A percentile compares a stretch with the other conserved stretches of the same genome.
These are phyloP conservation scores for Microcyclospora pomicola DNA, from an alignment of 2,329 filamentous ascomycete species.

Conservation along the genomic window DNA sequence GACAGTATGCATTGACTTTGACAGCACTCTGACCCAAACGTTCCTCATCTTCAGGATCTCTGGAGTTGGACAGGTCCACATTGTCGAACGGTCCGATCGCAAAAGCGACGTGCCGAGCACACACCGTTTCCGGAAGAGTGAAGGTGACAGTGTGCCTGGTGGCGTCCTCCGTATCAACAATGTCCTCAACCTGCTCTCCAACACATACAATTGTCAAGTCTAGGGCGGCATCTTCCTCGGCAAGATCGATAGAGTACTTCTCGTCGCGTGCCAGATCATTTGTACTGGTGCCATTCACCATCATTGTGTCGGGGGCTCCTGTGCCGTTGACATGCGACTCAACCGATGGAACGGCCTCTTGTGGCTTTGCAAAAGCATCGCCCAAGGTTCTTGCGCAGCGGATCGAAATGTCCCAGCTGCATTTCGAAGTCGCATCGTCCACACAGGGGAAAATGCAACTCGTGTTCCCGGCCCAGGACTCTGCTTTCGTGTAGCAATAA, in stretches of 20 bases:
- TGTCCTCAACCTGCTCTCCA: slow-evolving; percentile 72
- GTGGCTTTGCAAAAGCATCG: slow-evolving; percentile 44
- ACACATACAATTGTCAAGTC: slow-evolving; percentile 88
- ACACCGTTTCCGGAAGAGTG: slow-evolving; percentile 57
- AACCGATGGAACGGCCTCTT: slow-evolving; percentile 3
- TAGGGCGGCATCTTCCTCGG: slow-evolving; percentile 69
- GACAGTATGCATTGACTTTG: slow-evolving; percentile 79
- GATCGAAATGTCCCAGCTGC: slow-evolving; percentile 78
- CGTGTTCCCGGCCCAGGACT: slow-evolving; percentile 60
- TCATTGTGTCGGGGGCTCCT: slow-evolving; percentile 20
- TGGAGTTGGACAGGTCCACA: slow-evolving; percentile 68
- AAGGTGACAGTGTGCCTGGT: slow-evolving; percentile 83
- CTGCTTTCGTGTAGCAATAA: slow-evolving; percentile 80
- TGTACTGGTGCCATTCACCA: slow-evolving; percentile 24
- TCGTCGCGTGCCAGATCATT: slow-evolving; percentile 14
- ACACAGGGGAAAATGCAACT: slow-evolving; percentile 88
- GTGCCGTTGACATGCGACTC: slow-evolving; percentile 27
- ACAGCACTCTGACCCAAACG: slow-evolving; percentile 78
- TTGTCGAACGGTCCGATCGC: slow-evolving; percentile 90
- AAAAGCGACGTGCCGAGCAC: slow-evolving; percentile 84
- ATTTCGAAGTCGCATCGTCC: slow-evolving; percentile 68
- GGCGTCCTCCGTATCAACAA: slow-evolving; percentile 59
- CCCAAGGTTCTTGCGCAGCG: slow-evolving; percentile 76
- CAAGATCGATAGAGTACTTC: slow-evolving; percentile 31
- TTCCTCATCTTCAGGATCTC: slow-evolving; percentile 82